Evolutionary conservation across 2,329 filamentous ascomycete species (phyloP), one percentile per base, ranked within the genome.

Genomic region (Emericellopsis atlantica): DNA sequence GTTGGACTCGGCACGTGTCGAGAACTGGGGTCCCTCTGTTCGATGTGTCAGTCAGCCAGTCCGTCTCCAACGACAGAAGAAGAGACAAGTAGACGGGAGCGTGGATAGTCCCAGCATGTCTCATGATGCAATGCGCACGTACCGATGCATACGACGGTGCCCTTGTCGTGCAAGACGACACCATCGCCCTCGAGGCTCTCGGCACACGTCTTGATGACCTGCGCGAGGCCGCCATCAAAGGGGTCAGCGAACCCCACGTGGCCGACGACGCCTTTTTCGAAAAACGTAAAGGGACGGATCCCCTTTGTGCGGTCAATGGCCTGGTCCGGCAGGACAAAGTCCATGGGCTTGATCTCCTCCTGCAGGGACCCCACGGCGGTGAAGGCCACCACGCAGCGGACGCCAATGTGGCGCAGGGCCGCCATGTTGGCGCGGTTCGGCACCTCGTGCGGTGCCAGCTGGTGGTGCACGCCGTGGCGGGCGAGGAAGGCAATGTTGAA

Each of bases 221-320:
- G 72, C 23, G 83, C 84, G 39, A 96, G 69, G 42, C 73, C 70
- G 50, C 72, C 72, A 60, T 96, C 92, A 56, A 98, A 98, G 2
- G 92, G 92, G 58, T 96, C 92, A 22, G 87, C 92, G 58, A 98
- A 96, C 36, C 88, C 85, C 36, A 96, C 84, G 60, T 98, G 92
- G 32, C 85, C 87, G 14, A 98, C 92, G 49, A 95, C 77, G 24
- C 92, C 92, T 49, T 77, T 78, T 63, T 90, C 85, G 59, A 96
- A 98, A 69, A 95, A 98, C 22, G 92, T 96, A 61, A 90, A 95
- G 2, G 90, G 88, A 7, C 92, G 75, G 47, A 95, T 72, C 41
- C 90, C 92, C 75, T 95, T 96, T 50, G 90, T 96, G 47, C 90
- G 85, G 67, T 98, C 92, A 58, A 96, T 95, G 60, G 94, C 76